A percentile compares a stretch with the other conserved stretches of the same genome.
Evolutionary conservation across 176 grass and related monocot species (phyloP).

Genomic region (Miscanthus lutarioriparius): DNA sequence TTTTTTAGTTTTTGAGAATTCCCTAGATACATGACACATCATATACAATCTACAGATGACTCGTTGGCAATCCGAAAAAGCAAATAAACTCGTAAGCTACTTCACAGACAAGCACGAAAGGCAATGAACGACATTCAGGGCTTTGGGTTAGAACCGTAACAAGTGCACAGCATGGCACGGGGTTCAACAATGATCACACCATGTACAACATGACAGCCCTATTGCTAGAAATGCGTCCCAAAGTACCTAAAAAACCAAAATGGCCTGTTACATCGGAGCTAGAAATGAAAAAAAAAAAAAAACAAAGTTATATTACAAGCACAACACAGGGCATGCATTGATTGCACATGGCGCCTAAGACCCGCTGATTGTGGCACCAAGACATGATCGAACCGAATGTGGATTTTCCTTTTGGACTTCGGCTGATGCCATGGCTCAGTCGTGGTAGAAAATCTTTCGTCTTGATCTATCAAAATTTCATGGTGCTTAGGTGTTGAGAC

Average conservation of each 20-base stretch:
- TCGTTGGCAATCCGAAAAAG: background rate
- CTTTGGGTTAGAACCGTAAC: slow-evolving; percentile 42
- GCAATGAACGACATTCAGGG: slow-evolving; percentile 6
- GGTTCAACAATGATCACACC: slow-evolving; percentile 56
- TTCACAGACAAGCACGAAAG: background rate
- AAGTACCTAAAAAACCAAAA: slow-evolving; percentile 46
- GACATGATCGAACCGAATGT: slow-evolving; percentile 2
- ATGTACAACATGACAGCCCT: slow-evolving; percentile 64
- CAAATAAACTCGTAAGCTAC: background rate
- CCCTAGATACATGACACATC: background rate
- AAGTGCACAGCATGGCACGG: slow-evolving; percentile 46
- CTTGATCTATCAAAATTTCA: slow-evolving; percentile 53
- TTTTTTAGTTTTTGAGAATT: background rate
- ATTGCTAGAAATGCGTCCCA: slow-evolving; percentile 41
- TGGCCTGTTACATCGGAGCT: slow-evolving; percentile 43
- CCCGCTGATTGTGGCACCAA: slow-evolving; percentile 17
- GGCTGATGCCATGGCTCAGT: slow-evolving; percentile 20
- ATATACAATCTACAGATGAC: background rate
- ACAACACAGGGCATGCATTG: slow-evolving; percentile 36
- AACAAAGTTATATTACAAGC: slow-evolving; percentile 54
- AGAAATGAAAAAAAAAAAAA: slow-evolving; percentile 43
- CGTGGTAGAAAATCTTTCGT: slow-evolving; percentile 16
- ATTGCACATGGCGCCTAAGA: slow-evolving; percentile 32
- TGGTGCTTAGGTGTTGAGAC: slow-evolving; percentile 33
- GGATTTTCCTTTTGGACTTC: background rate